Base-by-base conservation (phyloP, 352 stramenopile species). In the Globisporangium iwayamae region DNA sequence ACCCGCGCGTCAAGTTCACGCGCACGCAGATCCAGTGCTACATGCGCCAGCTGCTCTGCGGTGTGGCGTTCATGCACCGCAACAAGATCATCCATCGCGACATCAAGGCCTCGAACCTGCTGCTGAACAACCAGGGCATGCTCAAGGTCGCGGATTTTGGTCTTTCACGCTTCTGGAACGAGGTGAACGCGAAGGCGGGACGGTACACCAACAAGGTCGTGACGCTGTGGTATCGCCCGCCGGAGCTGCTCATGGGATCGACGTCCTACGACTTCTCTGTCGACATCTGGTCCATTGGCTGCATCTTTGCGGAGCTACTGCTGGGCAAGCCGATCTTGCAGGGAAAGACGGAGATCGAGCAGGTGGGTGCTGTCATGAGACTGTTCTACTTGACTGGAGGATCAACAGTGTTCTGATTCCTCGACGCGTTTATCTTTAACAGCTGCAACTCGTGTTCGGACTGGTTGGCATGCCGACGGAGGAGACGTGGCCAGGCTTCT, bases 171-270 rank as follows among this genome's bases (percentile, higher is more conserved):
- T 93, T 88, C 52, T 95, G 85, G 85, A 95, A 91, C 50, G 87
- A 94, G 62, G 83, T 91, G 5, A 91, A 90, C 36, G 85, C 85
- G 30, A 92, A 93, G 56, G 85, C 84, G 16, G 86, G 86, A 22
- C 72, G 81, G 20, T 95, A 95, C 59, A 98, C 93, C 20, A 97
- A 98, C 76, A 98, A 98, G 65, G 95, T 98, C 4, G 94, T 97
- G 11, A 98, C 95, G 30, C 72, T 96, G 20, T 98, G 95, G 95
- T 98, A 98, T 70, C 83, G 95, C 30, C 83, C 94, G 1, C 95
- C 95, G 0, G 95, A 98, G 67, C 77, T 98, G 22, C 71, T 98
- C 30, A 83, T 98, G 56, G 92, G 94, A 3, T 96, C 81, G 18
- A 97, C 91, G 3, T 89, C 78, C 7, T 98, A 98, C 68, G 88